Evolutionary conservation across 108 stramenopile species (phyloP), one percentile per base, ranked within the genome.

Genomic region (Cylindrotheca closterium): DNA sequence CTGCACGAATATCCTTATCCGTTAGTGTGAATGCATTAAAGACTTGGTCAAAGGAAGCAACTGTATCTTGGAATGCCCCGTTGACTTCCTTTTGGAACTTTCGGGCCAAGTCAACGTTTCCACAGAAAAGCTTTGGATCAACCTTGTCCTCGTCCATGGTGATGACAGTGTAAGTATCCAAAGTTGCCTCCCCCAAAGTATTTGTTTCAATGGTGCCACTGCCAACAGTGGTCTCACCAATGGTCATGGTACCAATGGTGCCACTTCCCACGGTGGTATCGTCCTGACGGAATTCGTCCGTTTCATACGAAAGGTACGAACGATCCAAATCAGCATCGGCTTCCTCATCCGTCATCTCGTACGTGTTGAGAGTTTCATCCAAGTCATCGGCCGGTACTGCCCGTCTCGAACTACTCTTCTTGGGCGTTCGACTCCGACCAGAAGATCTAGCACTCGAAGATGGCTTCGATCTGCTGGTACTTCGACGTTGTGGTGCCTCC

Each of bases 21-120:
- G 71, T 73, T n/a, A 83, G 49, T 8, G 82, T 83, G 56, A 83
- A 83, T 30, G 67, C 82, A 50, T 77, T 70, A 32, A 79, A 70
- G 29, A 83, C 82, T 62, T 81, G 75, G 27, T 79, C 81, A 12
- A 83, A 65, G n/a, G 74, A 70, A 0, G 53, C 47, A 3, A 71
- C 30, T 3, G 81, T 83, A 63, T 83, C 81, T 70, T 79, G 75
- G 26, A 63, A 72, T 27, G 78, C 74, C 7, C 81, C 81, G 5
- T 56, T 42, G 0, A 79, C 30, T 65, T 83, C 81, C 4, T 76
- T 70, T 25, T 53, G 62, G 37, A 79, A 52, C 1, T 42, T 56
- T 15, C 60, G 26, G 23, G 75, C 12, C 47, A 78, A 56, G 3
- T 47, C 49, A 0, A 63, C 48, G 27, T 51, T 34, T n/a, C 37